These are phyloP conservation scores for Phytophthora pistaciae DNA, from an alignment of 352 stramenopile genomes.

Conservation along the genomic window DNA sequence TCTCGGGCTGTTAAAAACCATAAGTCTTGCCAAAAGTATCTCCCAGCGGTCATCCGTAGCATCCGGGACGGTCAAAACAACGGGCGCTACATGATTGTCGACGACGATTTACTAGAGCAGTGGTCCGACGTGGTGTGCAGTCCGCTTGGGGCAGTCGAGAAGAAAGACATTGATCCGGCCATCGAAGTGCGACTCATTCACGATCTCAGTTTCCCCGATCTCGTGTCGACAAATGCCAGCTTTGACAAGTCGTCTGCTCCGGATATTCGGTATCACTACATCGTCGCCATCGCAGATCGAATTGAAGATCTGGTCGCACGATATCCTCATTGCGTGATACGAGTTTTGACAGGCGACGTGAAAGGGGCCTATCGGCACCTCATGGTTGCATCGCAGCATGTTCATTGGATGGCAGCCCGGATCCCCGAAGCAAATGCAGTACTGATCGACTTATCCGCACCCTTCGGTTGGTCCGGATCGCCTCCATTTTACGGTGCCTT, in stretches of 20 bases:
- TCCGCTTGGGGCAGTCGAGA: background rate
- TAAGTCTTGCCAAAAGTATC: background rate
- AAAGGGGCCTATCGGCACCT: background rate
- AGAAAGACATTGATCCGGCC: background rate
- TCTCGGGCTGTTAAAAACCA: background rate
- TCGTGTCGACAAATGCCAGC: background rate
- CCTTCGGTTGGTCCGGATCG: background rate
- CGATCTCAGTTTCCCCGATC: background rate
- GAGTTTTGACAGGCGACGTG: background rate
- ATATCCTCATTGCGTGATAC: background rate
- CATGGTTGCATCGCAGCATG: background rate
- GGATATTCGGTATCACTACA: background rate
- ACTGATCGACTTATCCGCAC: background rate
- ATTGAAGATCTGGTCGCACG: background rate
- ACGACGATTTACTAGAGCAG: background rate
- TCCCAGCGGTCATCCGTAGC: background rate
- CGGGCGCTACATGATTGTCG: background rate
- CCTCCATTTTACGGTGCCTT: background rate
- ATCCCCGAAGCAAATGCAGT: background rate
- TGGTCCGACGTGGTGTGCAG: background rate
- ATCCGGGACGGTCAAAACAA: background rate
- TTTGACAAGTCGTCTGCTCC: background rate
- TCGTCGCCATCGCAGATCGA: background rate
- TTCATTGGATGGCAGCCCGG: background rate
- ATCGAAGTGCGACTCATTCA: background rate